A percentile compares a stretch with the other conserved stretches of the same genome.
Conservation (phyloP, 306 rosid genomes). For the Begonia loranthoides region DNA sequence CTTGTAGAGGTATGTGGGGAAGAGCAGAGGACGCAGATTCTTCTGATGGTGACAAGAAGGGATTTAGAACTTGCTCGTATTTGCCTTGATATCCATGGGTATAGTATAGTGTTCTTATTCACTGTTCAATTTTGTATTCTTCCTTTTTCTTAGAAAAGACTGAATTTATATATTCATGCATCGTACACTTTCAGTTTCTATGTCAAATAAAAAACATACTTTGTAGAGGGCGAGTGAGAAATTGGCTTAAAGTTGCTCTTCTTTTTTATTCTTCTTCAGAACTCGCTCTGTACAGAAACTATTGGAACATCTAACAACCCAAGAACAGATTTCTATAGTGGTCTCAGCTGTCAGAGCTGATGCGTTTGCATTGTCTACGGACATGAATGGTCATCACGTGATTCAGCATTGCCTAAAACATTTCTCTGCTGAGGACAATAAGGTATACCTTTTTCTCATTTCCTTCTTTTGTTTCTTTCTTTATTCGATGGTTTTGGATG, state of each 20-base stretch:
- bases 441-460: constrained; percentile 18
- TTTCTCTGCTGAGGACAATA: constrained; percentile 26
- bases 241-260: neutral
- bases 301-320: constrained; percentile 23
- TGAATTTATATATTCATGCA: too few species aligned
- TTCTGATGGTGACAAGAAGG: constrained; percentile 10
- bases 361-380: constrained; percentile 26
- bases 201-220: too few species aligned
- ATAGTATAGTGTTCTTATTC: constrained; percentile 4
- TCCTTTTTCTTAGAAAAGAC: too few species aligned
- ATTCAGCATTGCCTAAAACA: constrained; percentile 30
- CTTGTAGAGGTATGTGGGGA: constrained; percentile 32
- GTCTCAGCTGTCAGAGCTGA: constrained; percentile 25
- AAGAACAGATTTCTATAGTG: constrained; percentile 18
- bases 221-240: too few species aligned
- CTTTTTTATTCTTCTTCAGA: constrained; percentile 15
- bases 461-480: neutral
- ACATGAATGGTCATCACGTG: constrained; percentile 39
- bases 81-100: constrained; percentile 42
- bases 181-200: too few species aligned
- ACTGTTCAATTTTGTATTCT: neutral
- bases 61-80: constrained; percentile 14
- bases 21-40: constrained; percentile 34
- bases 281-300: constrained; percentile 34
- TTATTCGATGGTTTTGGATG: too few species aligned